These are phyloP conservation scores for Gloeophyllum trabeum DNA, from an alignment of 768 basidiomycete species.

Conservation along the genomic window DNA sequence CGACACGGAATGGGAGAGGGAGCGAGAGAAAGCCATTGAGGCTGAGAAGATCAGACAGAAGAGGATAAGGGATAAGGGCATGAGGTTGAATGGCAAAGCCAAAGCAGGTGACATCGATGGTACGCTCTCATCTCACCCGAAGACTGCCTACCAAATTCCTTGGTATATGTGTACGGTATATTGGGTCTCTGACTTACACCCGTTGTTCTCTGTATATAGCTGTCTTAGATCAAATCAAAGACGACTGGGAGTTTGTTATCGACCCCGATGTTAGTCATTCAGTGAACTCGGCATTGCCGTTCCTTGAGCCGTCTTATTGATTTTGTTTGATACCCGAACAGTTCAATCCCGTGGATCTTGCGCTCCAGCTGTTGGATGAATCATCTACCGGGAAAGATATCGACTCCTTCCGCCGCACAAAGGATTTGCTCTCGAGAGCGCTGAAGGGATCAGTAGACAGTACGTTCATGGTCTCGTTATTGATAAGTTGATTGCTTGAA, in stretches of 20 bases:
- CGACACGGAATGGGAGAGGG: slow-evolving; percentile 44
- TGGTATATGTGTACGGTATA: too few relatives aligned
- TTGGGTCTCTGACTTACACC: too few relatives aligned
- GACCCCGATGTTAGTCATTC: slow-evolving; percentile 56
- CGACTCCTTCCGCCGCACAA: slow-evolving; percentile 66
- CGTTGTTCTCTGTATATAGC: slow-evolving; percentile 34
- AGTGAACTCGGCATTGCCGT: background rate
- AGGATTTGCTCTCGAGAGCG: slow-evolving; percentile 65
- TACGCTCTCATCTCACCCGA: slow-evolving; percentile 22
- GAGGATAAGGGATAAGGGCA: slow-evolving; percentile 55
- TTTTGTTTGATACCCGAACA: too few relatives aligned
- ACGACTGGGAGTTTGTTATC: slow-evolving; percentile 85
- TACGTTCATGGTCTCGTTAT: slow-evolving; percentile 24
- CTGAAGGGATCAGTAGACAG: slow-evolving; percentile 85
- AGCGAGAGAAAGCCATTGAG: slow-evolving; percentile 46
- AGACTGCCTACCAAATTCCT: too few relatives aligned
- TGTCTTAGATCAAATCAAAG: slow-evolving; percentile 74
- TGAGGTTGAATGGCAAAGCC: slow-evolving; percentile 37
- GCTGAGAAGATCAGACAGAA: slow-evolving; percentile 58
- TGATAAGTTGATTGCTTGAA: background rate
- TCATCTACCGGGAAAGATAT: slow-evolving; percentile 65
- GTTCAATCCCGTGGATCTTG: slow-evolving; percentile 93
- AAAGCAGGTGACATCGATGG: slow-evolving; percentile 81
- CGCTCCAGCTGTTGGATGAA: slow-evolving; percentile 78
- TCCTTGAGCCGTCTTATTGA: slow-evolving; percentile 1